Conservation (phyloP, 768 basidiomycete genomes). For the Auricularia heimuer region DNA sequence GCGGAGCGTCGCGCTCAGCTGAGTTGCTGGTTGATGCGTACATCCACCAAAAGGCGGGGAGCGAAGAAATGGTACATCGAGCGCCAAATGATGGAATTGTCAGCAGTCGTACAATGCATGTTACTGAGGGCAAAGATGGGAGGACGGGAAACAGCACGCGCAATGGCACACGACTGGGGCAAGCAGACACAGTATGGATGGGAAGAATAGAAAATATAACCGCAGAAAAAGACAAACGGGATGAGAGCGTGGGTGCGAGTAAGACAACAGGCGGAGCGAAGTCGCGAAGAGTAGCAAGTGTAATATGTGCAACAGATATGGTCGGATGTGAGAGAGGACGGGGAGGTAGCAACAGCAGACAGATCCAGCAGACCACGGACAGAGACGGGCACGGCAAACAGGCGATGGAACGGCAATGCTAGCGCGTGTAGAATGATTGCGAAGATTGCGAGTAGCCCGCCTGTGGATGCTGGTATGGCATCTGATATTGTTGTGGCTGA, state of each 20-base stretch:
- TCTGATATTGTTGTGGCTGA: not conserved
- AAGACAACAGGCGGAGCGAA: not conserved
- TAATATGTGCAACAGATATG: not conserved
- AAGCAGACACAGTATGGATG: not conserved
- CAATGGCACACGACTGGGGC: not conserved
- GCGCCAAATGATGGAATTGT: not conserved
- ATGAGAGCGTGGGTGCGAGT: not conserved
- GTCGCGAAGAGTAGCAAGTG: not conserved
- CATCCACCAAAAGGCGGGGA: no score
- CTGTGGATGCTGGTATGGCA: slow-evolving; percentile 1
- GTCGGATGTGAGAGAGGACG: not conserved
- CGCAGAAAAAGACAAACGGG: not conserved
- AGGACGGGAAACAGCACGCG: slow-evolving; percentile 1
- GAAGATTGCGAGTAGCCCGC: not conserved
- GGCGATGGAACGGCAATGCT: not conserved
- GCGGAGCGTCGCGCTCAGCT: no score
- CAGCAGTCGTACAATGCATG: slow-evolving; percentile 2
- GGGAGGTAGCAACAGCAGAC: not conserved
- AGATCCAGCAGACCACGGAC: not conserved
- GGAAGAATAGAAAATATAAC: not conserved
- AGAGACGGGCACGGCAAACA: not conserved
- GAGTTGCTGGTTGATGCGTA: no score
- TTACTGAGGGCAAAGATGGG: not conserved
- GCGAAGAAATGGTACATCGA: not conserved
- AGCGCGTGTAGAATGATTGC: not conserved